Conservation (phyloP, 371 early-diverging fungal genomes). For the Mortierella sp. region DNA sequence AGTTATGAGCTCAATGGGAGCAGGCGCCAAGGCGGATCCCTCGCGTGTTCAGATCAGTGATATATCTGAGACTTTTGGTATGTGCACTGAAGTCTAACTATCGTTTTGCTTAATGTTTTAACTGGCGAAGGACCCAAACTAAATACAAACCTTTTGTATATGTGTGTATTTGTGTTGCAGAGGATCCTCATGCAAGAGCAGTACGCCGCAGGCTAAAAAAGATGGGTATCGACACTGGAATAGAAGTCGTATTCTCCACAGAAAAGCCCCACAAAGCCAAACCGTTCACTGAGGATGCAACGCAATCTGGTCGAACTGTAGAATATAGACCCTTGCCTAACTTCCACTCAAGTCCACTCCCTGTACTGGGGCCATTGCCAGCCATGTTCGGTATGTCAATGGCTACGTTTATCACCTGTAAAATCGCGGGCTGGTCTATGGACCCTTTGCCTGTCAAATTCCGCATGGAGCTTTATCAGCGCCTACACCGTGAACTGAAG, state of each 20-base stretch:
- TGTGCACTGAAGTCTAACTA: neutral
- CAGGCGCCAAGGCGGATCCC: constrained; percentile 49
- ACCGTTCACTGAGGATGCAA: neutral
- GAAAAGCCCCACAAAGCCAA: constrained; percentile 32
- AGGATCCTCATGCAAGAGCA: constrained; percentile 44
- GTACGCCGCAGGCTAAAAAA: constrained; percentile 38
- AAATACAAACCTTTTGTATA: neutral
- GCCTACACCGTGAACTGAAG: constrained; percentile 32
- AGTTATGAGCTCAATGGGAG: constrained; percentile 36
- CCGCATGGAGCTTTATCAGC: constrained; percentile 42
- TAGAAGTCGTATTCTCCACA: constrained; percentile 40
- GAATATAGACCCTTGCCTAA: constrained; percentile 19
- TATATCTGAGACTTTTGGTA: constrained; percentile 50
- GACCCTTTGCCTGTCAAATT: constrained; percentile 35
- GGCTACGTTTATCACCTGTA: constrained; percentile 45
- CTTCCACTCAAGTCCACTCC: constrained; percentile 7
- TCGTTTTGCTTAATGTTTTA: neutral
- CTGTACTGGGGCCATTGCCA: constrained; percentile 28
- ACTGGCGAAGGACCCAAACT: neutral
- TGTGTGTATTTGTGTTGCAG: neutral
- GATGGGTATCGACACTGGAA: constrained; percentile 36
- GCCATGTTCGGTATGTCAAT: constrained; percentile 56
- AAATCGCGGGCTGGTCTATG: constrained; percentile 44
- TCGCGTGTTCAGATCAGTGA: constrained; percentile 48
- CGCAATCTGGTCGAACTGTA: neutral